Evolutionary conservation across 768 basidiomycete species (phyloP).

Genomic region (Brasilioporus rufonigricans): DNA sequence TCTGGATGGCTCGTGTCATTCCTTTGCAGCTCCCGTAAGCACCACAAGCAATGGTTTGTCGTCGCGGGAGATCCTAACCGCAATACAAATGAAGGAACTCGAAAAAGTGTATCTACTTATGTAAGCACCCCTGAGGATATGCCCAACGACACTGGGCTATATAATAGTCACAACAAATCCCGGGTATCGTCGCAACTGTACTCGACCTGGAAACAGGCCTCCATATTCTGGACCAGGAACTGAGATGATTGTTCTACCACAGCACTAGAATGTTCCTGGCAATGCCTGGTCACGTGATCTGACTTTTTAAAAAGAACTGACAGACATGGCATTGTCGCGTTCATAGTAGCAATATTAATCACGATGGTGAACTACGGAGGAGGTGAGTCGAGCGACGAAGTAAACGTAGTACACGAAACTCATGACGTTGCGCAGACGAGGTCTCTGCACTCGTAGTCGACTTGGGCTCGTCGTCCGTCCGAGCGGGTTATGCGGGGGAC

Average conservation of each 20-base stretch:
- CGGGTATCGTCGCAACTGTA: neutral
- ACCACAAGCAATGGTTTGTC: neutral
- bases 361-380: conserved; percentile 85
- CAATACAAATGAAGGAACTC: neutral
- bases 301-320: neutral
- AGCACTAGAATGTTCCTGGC: too few species aligned
- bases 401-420: neutral
- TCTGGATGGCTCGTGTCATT: conserved; percentile 36
- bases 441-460: conserved; percentile 97
- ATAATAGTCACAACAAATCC: neutral
- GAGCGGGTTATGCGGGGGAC: conserved; percentile 97
- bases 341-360: too few species aligned
- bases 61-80: neutral
- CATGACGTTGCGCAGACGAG: conserved; percentile 61
- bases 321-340: neutral
- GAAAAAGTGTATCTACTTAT: conserved; percentile 13
- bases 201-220: neutral
- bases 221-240: too few species aligned
- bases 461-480: conserved; percentile 84
- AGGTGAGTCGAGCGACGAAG: conserved; percentile 45
- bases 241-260: too few species aligned
- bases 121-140: conserved; percentile 13
- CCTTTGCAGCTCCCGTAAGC: conserved; percentile 33
- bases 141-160: neutral
- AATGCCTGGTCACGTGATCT: neutral